phyloP scores from a whole-genome alignment of 495 filamentous ascomycete genomes.

The Trichoderma parareesei region DNA sequence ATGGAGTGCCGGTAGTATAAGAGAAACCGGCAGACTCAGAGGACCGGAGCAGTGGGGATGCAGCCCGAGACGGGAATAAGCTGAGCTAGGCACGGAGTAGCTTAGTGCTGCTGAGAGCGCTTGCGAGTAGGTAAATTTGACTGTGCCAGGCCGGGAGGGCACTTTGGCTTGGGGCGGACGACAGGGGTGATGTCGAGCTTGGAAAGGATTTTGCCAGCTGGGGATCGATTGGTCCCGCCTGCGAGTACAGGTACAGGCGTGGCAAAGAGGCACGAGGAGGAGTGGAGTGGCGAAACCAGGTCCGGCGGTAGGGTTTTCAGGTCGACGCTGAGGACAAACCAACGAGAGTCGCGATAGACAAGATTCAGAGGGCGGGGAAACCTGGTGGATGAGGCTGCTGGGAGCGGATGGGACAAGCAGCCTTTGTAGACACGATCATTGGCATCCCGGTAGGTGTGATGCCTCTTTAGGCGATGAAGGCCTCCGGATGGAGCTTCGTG shows the following conservation, averaged over 20 bases:
- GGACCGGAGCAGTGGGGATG: conserved; percentile 5
- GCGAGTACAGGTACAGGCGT: neutral
- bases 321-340: neutral
- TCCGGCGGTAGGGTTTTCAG: neutral
- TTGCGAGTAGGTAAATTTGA: conserved; percentile 5
- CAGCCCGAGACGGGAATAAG: conserved; percentile 10
- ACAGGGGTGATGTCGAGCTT: conserved; percentile 1
- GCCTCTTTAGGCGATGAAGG: conserved; percentile 4
- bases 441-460: neutral
- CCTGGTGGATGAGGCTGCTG: neutral
- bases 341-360: neutral
- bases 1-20: conserved; percentile 10
- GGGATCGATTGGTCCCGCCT: neutral
- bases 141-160: neutral
- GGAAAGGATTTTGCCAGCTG: conserved; percentile 6
- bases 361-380: neutral
- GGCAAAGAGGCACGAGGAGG: conserved; percentile 3
- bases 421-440: conserved; percentile 1
- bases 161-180: neutral
- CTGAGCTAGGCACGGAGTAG: conserved; percentile 3
- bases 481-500: conserved; percentile 6
- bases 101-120: conserved; percentile 5
- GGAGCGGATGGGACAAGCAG: neutral
- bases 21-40: conserved; percentile 9
- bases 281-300: conserved; percentile 6